Evolutionary conservation across 352 stramenopile species (phyloP).

Genomic region (Discostella stelligera): DNA sequence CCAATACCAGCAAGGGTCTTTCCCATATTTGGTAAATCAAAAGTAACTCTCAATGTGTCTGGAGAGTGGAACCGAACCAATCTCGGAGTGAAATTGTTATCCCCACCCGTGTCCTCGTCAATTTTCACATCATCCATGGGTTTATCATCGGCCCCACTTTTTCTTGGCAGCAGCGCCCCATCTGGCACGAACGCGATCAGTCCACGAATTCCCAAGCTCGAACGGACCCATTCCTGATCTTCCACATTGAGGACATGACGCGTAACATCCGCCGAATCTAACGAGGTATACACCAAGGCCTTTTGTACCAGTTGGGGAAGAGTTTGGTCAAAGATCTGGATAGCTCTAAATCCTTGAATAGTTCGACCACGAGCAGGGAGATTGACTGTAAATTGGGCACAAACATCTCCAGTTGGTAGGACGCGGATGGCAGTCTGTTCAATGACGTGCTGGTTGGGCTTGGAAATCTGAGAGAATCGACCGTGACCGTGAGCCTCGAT

Average conservation of each 20-base stretch:
- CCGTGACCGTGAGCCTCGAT: background rate
- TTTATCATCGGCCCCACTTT: constrained; percentile 82
- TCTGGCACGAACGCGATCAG: constrained; percentile 92
- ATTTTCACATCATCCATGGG: constrained; percentile 60
- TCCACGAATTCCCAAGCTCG: constrained; percentile 83
- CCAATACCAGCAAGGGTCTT: constrained; percentile 89
- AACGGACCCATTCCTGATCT: constrained; percentile 89
- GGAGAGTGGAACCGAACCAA: constrained; percentile 85
- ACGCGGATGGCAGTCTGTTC: constrained; percentile 89
- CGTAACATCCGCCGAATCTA: constrained; percentile 83
- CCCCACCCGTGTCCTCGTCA: background rate
- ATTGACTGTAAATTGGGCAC: constrained; percentile 93
- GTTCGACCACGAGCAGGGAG: constrained; percentile 90
- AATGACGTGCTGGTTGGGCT: constrained; percentile 91
- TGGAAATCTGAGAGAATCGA: constrained; percentile 80
- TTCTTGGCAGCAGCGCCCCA: constrained; percentile 89
- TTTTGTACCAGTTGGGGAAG: constrained; percentile 87
- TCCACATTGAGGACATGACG: constrained; percentile 89
- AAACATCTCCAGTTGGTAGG: constrained; percentile 82
- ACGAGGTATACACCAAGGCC: constrained; percentile 83
- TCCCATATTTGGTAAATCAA: constrained; percentile 86
- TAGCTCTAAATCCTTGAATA: constrained; percentile 91
- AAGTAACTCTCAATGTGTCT: constrained; percentile 83
- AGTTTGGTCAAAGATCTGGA: constrained; percentile 89
- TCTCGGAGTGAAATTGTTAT: constrained; percentile 8